Conservation (phyloP, 257 asterid species). For the Oldenlandia corymbosa region DNA sequence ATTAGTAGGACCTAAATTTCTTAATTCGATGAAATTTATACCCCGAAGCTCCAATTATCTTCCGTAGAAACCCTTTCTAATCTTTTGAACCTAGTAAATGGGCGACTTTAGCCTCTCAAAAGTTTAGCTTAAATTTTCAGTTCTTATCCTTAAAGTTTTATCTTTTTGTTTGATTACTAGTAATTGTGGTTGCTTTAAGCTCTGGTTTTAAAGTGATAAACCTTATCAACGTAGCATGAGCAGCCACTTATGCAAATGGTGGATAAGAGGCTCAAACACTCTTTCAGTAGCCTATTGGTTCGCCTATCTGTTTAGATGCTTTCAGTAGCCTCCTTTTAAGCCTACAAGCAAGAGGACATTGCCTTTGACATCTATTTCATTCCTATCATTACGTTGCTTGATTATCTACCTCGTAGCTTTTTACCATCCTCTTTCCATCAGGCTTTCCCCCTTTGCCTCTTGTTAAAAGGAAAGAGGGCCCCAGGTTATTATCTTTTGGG, state of each 20-base stretch:
- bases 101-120: not conserved
- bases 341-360: not conserved
- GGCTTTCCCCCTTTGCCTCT: not conserved
- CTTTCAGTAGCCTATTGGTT: not conserved
- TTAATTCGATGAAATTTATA: not conserved
- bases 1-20: not conserved
- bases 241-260: no score
- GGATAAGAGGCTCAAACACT: not conserved
- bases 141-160: not conserved
- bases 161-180: not conserved
- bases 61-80: no score
- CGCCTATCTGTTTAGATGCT: not conserved
- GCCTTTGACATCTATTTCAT: not conserved
- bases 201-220: not conserved
- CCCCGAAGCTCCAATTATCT: not conserved
- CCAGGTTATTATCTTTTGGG: no score
- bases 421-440: not conserved
- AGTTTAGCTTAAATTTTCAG: not conserved
- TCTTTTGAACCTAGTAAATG: no score
- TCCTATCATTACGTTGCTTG: not conserved
- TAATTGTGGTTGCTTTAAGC: not conserved
- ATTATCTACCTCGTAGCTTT: not conserved
- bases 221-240: no score
- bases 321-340: not conserved
- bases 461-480: not conserved